Evolutionary conservation across 768 basidiomycete genomes (phyloP).

Genomic region (Tremella mesenterica): DNA sequence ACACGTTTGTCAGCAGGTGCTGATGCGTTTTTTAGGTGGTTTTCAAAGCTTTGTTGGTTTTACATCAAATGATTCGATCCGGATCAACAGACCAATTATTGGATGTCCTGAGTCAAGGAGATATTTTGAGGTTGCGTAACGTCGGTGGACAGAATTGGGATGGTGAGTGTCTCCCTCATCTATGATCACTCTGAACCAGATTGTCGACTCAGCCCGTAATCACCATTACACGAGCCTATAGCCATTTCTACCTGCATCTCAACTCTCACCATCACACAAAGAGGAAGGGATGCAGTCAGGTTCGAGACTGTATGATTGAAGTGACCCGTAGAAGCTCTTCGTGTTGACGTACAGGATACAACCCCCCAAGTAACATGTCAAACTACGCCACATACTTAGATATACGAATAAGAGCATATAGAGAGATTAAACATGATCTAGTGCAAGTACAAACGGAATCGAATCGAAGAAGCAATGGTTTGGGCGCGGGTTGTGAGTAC

Average conservation of each 20-base stretch:
- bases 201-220: too few species aligned
- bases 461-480: constrained; percentile 53
- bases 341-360: constrained; percentile 57
- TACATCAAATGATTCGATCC: constrained; percentile 93
- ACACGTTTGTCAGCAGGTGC: neutral
- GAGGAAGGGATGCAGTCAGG: too few species aligned
- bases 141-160: constrained; percentile 80
- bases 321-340: too few species aligned
- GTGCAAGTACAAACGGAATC: constrained; percentile 86
- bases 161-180: constrained; percentile 50
- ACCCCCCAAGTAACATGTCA: constrained; percentile 74
- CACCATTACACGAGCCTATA: too few species aligned
- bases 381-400: constrained; percentile 84
- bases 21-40: constrained; percentile 56
- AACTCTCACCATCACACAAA: too few species aligned
- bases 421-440: constrained; percentile 86
- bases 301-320: too few species aligned
- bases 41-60: constrained; percentile 93
- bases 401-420: constrained; percentile 74
- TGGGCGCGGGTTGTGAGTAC: constrained; percentile 27
- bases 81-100: constrained; percentile 93
- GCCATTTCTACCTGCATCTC: too few species aligned
- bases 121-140: constrained; percentile 71
- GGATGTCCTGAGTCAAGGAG: constrained; percentile 63
- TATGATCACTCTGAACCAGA: neutral